phyloP scores from a whole-genome alignment of 306 rosid species.

The Dicorynia guianensis region DNA sequence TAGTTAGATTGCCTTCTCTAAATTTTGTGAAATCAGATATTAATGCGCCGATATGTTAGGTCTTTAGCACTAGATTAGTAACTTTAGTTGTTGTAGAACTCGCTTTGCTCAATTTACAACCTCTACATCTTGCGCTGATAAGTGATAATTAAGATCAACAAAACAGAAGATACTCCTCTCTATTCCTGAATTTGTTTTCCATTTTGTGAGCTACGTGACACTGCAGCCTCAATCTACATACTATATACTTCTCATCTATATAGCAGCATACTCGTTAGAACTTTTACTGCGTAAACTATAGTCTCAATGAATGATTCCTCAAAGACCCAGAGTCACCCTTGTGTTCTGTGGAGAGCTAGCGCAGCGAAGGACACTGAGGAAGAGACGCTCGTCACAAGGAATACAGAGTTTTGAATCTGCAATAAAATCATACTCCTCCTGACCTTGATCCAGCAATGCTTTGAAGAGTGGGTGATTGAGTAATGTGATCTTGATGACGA shows the following conservation, averaged over 20 bases:
- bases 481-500: slow-evolving; percentile 68
- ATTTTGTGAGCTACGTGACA: slow-evolving; percentile 42
- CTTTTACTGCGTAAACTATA: slow-evolving; percentile 32
- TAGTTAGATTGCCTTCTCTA: not conserved
- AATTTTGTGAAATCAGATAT: not conserved
- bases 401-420: slow-evolving; percentile 75
- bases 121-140: slow-evolving; percentile 8
- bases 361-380: slow-evolving; percentile 67
- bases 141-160: slow-evolving; percentile 7
- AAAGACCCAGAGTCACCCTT: slow-evolving; percentile 46
- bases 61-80: not conserved
- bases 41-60: not conserved
- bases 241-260: slow-evolving; percentile 46
- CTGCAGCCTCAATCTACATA: slow-evolving; percentile 42
- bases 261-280: slow-evolving; percentile 43
- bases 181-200: slow-evolving; percentile 35
- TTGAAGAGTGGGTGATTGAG: slow-evolving; percentile 85
- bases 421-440: slow-evolving; percentile 77
- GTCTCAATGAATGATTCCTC: slow-evolving; percentile 37
- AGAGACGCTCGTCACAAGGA: slow-evolving; percentile 83
- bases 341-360: slow-evolving; percentile 59
- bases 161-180: slow-evolving; percentile 27
- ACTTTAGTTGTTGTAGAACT: not conserved
- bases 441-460: slow-evolving; percentile 87
- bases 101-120: slow-evolving; percentile 2